phyloP scores from a whole-genome alignment of 2,329 filamentous ascomycete genomes.

The Alternaria alternata region DNA sequence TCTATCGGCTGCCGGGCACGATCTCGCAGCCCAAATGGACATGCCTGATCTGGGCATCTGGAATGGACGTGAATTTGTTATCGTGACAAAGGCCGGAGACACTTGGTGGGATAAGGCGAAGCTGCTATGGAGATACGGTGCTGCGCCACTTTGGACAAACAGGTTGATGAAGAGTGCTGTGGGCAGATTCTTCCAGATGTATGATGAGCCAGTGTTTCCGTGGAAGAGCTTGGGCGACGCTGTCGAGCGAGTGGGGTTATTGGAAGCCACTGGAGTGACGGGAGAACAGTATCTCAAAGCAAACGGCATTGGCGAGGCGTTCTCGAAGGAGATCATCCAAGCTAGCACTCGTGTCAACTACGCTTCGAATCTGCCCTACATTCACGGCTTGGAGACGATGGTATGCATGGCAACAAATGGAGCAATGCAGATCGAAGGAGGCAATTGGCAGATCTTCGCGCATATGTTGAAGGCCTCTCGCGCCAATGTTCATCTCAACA shows the following conservation, averaged over 20 bases:
- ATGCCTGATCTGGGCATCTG: slow-evolving; percentile 74
- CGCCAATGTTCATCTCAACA: slow-evolving; percentile 70
- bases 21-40: slow-evolving; percentile 44
- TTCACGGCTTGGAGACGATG: slow-evolving; percentile 91
- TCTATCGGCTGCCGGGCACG: slow-evolving; percentile 60
- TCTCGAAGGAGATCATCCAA: slow-evolving; percentile 84
- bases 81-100: slow-evolving; percentile 66
- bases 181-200: slow-evolving; percentile 78
- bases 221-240: slow-evolving; percentile 78
- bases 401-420: slow-evolving; percentile 90
- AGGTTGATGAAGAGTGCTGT: slow-evolving; percentile 76
- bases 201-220: slow-evolving; percentile 82
- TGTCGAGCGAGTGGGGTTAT: slow-evolving; percentile 72
- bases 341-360: slow-evolving; percentile 93
- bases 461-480: slow-evolving; percentile 74
- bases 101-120: slow-evolving; percentile 84
- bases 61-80: slow-evolving; percentile 80
- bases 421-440: slow-evolving; percentile 78
- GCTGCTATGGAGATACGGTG: slow-evolving; percentile 85
- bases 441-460: slow-evolving; percentile 96
- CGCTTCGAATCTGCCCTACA: slow-evolving; percentile 83
- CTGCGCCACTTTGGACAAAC: slow-evolving; percentile 76
- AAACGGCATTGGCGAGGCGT: slow-evolving; percentile 72
- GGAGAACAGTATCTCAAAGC: slow-evolving; percentile 75
- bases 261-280: slow-evolving; percentile 71